Conservation (phyloP, 768 basidiomycete species). For the Tricholoma bakamatsutake region DNA sequence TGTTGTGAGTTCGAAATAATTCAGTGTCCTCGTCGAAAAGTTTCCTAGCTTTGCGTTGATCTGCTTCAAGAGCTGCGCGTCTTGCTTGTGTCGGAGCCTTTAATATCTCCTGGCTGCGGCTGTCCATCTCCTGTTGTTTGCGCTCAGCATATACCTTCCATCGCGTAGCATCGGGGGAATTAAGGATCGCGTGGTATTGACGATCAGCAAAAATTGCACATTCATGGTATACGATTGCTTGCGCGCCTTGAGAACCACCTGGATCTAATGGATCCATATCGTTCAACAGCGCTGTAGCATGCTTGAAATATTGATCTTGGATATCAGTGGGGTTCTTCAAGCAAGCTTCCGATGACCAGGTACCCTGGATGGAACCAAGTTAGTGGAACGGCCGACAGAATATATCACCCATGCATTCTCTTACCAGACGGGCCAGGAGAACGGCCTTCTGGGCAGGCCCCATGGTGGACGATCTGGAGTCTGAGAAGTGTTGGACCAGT, state of each 20-base stretch:
- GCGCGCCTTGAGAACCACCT: constrained; percentile 20
- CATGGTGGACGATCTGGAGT: constrained; percentile 14
- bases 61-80: constrained; percentile 13
- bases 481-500: constrained; percentile 11
- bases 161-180: constrained; percentile 64
- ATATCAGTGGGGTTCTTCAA: constrained; percentile 75
- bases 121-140: constrained; percentile 63
- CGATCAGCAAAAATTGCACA: constrained; percentile 88
- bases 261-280: constrained; percentile 12
- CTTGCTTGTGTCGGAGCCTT: constrained; percentile 10
- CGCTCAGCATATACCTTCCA: constrained; percentile 69
- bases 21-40: constrained; percentile 41
- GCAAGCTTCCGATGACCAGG: constrained; percentile 87
- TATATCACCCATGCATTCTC: constrained; percentile 11
- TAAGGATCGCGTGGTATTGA: constrained; percentile 69
- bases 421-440: constrained; percentile 60
- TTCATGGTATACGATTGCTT: constrained; percentile 64
- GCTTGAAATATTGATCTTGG: constrained; percentile 60
- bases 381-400: background rate
- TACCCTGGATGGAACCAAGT: constrained; percentile 55
- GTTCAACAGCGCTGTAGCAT: constrained; percentile 39
- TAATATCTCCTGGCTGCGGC: constrained; percentile 34
- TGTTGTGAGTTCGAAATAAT: constrained; percentile 49
- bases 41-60: constrained; percentile 25
- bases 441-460: constrained; percentile 28